Evolutionary conservation across 306 rosid species (phyloP).

Genomic region (Gynostemma pentaphyllum): DNA sequence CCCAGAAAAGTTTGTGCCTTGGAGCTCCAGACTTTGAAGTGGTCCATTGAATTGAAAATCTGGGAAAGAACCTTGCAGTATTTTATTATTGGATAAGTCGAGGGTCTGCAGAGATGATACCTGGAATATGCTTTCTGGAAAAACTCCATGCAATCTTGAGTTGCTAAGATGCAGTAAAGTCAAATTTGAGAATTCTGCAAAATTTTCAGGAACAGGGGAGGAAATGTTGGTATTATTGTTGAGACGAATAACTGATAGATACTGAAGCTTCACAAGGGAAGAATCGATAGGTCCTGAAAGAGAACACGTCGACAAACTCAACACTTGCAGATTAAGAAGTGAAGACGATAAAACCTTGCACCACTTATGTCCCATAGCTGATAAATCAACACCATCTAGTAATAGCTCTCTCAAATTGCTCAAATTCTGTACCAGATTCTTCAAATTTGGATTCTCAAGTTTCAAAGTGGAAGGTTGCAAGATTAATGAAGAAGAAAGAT

Average conservation of each 20-base stretch:
- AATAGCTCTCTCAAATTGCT: conserved; percentile 17
- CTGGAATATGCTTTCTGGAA: conserved; percentile 19
- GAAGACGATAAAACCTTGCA: conserved; percentile 16
- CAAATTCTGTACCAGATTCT: conserved; percentile 13
- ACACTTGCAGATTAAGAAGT: conserved; percentile 12
- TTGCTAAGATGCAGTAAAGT: conserved; percentile 6
- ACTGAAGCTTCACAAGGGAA: conserved; percentile 15
- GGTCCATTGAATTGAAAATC: conserved; percentile 1
- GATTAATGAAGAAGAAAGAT: conserved; percentile 5
- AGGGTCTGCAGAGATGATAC: conserved; percentile 11
- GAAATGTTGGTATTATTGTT: not conserved
- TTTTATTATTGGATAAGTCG: not conserved
- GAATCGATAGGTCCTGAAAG: conserved; percentile 15
- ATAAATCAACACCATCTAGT: conserved; percentile 37
- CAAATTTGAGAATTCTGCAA: conserved; percentile 16
- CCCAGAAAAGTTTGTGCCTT: conserved; percentile 13
- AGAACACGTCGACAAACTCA: conserved; percentile 17
- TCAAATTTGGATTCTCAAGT: conserved; percentile 16
- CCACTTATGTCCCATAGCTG: conserved; percentile 36
- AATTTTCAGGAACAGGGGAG: conserved; percentile 11
- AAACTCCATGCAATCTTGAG: not conserved
- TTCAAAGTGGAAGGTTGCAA: not conserved
- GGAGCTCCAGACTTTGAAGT: conserved; percentile 7
- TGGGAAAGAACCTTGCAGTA: conserved; percentile 21
- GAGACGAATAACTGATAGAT: conserved; percentile 19